These are phyloP conservation scores for Hyaloscypha bicolor DNA, from an alignment of 495 filamentous ascomycete species.

Conservation along the genomic window DNA sequence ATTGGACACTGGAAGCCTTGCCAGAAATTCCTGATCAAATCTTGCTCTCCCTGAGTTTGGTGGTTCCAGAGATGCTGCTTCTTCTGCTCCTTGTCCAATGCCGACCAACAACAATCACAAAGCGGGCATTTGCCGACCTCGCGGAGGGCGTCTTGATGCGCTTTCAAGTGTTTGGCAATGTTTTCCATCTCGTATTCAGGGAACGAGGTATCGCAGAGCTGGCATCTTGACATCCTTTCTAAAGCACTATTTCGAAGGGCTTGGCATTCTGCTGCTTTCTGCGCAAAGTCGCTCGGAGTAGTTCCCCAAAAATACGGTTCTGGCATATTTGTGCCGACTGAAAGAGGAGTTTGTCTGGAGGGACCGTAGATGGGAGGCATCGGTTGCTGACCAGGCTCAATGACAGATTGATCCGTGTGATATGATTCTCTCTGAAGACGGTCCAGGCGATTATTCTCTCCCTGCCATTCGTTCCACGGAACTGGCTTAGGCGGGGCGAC, in stretches of 20 bases:
- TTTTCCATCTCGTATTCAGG: conserved; percentile 7
- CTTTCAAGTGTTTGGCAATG: conserved; percentile 13
- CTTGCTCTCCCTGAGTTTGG: neutral
- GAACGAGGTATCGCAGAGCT: conserved; percentile 21
- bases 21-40: conserved; percentile 20
- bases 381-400: conserved; percentile 29
- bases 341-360: conserved; percentile 15
- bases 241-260: conserved; percentile 24
- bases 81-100: conserved; percentile 21
- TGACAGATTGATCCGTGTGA: conserved; percentile 21
- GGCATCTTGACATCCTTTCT: conserved; percentile 23
- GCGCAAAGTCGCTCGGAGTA: conserved; percentile 27
- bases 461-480: conserved; percentile 15
- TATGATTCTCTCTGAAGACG: conserved; percentile 18
- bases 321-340: conserved; percentile 15
- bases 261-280: conserved; percentile 16
- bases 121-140: conserved; percentile 19
- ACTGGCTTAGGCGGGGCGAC: neutral
- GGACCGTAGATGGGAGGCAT: conserved; percentile 24
- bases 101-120: conserved; percentile 24
- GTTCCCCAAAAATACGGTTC: conserved; percentile 17
- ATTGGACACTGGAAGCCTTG: conserved; percentile 21
- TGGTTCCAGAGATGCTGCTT: conserved; percentile 22
- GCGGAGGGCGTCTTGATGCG: conserved; percentile 10
- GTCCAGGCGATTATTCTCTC: conserved; percentile 12